Base-by-base conservation (phyloP, 116 monocot genomes). In the Papilionanthe hybrid region DNA sequence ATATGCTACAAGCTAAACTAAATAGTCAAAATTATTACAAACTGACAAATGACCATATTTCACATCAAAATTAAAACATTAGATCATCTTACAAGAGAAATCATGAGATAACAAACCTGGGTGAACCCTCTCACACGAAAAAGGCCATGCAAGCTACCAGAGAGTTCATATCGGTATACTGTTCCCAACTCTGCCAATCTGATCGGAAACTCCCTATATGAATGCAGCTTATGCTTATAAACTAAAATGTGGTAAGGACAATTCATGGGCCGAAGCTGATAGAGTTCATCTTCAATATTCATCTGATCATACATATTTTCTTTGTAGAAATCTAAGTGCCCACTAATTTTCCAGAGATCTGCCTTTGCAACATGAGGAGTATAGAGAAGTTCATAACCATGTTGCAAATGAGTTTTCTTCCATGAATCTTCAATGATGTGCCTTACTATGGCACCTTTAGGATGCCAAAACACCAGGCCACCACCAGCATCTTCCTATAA, bases 61-160 rank as follows among this genome's bases (percentile, higher is more conserved):
- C 49, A 49, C 49, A 49, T 49, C 12, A 49, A 49, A 49, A 53
- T 53, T 53, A 53, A 15, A 53, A 53, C 15, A 53, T 53, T 53
- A 53, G 13, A 53, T 53, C 53, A 37, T 71, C 28, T 37, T 71
- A 23, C 29, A 30, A 69, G 6, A 37, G 17, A 73, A 42, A 73
- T 44, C 43, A 42, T 69, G 55, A 68, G 19, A 1, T 30, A n/a
- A 44, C 57, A 23, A 84, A 94, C 94, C 94, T 94, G 94, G 37
- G 97, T 97, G 82, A 97, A 97, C n/a, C 94, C 97, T 85, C 96
- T 86, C 55, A 97, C 96, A 83, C 96, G 92, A 79, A 97, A 97
- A 18, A 97, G 83, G 25, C 97, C 94, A 86, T 97, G 97, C 89
- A 97, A 85, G 83, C 88, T 97, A 72, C 97, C 97, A 67, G 94